Base-by-base conservation (phyloP, 2,329 filamentous ascomycete species). In the Paramyrothecium sp. region DNA sequence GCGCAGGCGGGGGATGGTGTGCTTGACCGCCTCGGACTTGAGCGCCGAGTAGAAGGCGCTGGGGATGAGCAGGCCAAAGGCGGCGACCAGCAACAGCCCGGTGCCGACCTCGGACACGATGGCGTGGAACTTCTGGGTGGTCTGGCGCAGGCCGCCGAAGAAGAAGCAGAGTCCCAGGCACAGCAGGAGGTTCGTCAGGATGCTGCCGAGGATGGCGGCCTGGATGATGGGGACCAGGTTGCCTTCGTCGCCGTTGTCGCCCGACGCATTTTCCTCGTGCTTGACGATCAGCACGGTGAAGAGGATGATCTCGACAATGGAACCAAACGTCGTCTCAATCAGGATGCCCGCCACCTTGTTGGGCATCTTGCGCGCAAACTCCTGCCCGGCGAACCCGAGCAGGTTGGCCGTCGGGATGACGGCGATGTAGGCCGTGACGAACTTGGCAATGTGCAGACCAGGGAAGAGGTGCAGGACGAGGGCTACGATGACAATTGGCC, bases 161-260 rank as follows among this genome's bases (percentile, higher is more conserved):
- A 89, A 81, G 72, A 90, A 90, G 67, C 88, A 90, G 30, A 84
- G 69, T 0, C 88, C 88, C 26, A 90, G 72, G 60, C 88, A 90
- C 1, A 90, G 79, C 11, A 90, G 72, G 30, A 89, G 70, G 51
- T 90, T 90, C 13, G 88, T 87, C 53, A 90, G 67, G 49, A 90
- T 88, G 2, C 86, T 89, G 13, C 88, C 87, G 0, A 90, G 75
- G 53, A 90, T 89, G 3, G 88, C 87, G 55, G 86, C 86, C 66
- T 88, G 82, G 53, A 90, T 89, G 63, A 90, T 86, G 2, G 79
- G 78, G 48, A 87, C 81, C 69, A 69, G 60, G 48, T 75, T 70
- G 2, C 73, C 71, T 41, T 72, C 70, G 5, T 71, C 67, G 3
- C 66, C 67, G 23, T 68, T 69, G 0, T 56, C 63, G 1, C 60